Evolutionary conservation across 1,139 yeast genomes (phyloP).

Genomic region (Komagataea norvegica): DNA sequence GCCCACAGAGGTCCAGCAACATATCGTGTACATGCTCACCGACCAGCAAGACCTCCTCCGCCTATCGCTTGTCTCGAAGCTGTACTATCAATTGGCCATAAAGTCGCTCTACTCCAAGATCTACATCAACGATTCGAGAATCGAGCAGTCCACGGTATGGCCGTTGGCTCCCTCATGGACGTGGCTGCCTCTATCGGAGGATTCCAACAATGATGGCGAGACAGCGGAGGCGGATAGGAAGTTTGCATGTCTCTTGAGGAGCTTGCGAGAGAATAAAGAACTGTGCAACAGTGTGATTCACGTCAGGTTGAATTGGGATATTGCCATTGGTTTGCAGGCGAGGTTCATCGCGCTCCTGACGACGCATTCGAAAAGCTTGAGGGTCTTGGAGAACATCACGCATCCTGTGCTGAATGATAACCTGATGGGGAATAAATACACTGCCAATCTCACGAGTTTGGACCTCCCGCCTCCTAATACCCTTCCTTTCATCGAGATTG

Average conservation of each 20-base stretch:
- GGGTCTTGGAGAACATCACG: constrained; percentile 35
- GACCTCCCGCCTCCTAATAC: constrained; percentile 39
- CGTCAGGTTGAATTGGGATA: constrained; percentile 39
- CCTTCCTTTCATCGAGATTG: constrained; percentile 30
- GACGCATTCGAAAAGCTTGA: constrained; percentile 28
- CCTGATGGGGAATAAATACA: constrained; percentile 27
- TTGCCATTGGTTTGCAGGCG: constrained; percentile 30
- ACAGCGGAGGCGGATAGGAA: constrained; percentile 19
- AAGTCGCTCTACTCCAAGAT: constrained; percentile 20
- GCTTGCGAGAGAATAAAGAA: constrained; percentile 24
- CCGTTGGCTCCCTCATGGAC: constrained; percentile 24
- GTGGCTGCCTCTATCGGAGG: constrained; percentile 16
- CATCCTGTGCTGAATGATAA: constrained; percentile 34
- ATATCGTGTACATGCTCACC: constrained; percentile 9
- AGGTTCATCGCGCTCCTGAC: constrained; percentile 28
- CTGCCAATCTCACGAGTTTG: constrained; percentile 29
- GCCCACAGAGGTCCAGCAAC: constrained; percentile 15
- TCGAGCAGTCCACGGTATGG: constrained; percentile 17
- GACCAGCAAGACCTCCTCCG: constrained; percentile 15
- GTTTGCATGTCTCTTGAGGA: constrained; percentile 25
- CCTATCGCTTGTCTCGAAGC: constrained; percentile 13
- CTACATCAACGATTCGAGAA: constrained; percentile 25
- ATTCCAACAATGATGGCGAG: constrained; percentile 4
- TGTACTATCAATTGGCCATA: constrained; percentile 16
- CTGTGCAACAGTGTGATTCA: constrained; percentile 31